Base-by-base conservation (phyloP, 306 rosid species). In the Gastrolobium bilobum region DNA sequence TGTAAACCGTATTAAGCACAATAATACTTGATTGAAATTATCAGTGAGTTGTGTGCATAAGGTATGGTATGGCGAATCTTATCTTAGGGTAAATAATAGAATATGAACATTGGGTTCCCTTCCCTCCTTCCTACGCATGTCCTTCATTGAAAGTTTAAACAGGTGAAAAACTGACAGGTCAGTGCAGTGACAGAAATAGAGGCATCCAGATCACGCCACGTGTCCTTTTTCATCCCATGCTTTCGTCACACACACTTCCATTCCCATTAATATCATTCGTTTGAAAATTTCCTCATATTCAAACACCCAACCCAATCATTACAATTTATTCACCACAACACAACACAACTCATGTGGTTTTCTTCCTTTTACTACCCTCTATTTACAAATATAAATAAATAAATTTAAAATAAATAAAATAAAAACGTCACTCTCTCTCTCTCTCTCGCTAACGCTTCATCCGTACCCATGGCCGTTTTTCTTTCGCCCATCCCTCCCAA, bases 401-500 rank as follows among this genome's bases (percentile, higher is more conserved):
- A 40, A 73, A 6, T 1, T 6, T 6, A 40, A 34, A 10, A 37
- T 11, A 53, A 20, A 20, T 20, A 20, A 20, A 20, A 20, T 1
- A 29, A 53, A 52, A 29, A 63, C 50, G 52, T n/a, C 65, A 10
- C 72, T 3, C 68, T 13, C 34, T 54, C 68, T 13, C 34, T 54
- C 61, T 64, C 46, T 42, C 13, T 59, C 26, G 60, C 4, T 68
- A 31, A 11, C 70, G 68, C 53, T 53, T 58, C 79, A 64, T 35
- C 62, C 58, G 59, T 68, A 70, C 76, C 58, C 73, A 83, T 89
- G 91, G 91, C 87, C 78, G 90, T 84, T 90, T 82, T 83, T 52
- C 66, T 84, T 52, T 63, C 58, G 73, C 70, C 77, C 33, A 42
- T 84, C 73, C 84, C 84, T 71, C 81, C 79, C 81, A 73, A 77